Evolutionary conservation across 2,329 filamentous ascomycete species (phyloP).

Genomic region (Trichoderma sp.): DNA sequence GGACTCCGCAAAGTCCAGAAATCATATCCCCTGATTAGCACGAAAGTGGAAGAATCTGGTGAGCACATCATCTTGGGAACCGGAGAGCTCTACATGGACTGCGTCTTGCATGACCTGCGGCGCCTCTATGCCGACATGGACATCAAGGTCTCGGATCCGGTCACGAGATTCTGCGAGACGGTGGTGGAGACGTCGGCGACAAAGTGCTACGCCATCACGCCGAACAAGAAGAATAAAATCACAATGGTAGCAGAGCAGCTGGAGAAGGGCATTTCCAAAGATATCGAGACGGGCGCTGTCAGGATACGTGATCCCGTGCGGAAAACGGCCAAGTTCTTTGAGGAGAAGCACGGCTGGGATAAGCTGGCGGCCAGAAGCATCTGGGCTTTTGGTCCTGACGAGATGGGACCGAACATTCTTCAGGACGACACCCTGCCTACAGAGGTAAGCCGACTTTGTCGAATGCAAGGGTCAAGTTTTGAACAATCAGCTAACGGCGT

Average conservation of each 20-base stretch:
- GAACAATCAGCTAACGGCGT: neutral
- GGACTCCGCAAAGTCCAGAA: conserved; percentile 97
- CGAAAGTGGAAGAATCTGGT: conserved; percentile 96
- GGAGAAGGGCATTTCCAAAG: conserved; percentile 90
- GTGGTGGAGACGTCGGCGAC: conserved; percentile 96
- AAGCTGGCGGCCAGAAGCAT: conserved; percentile 91
- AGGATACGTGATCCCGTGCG: conserved; percentile 90
- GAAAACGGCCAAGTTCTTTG: conserved; percentile 94
- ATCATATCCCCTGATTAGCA: conserved; percentile 91
- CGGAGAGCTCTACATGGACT: conserved; percentile 99
- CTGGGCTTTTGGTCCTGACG: conserved; percentile 97
- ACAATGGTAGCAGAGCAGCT: conserved; percentile 97
- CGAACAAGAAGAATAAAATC: conserved; percentile 99
- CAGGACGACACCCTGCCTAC: conserved; percentile 95
- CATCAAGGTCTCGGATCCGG: conserved; percentile 96
- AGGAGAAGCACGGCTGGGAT: conserved; percentile 97
- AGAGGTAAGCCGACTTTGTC: conserved; percentile 58
- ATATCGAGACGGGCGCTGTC: conserved; percentile 89
- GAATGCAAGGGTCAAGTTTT: too few species aligned
- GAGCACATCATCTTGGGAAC: conserved; percentile 95
- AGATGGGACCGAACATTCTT: conserved; percentile 90
- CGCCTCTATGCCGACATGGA: conserved; percentile 98
- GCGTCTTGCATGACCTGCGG: conserved; percentile 91
- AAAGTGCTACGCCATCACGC: conserved; percentile 96
- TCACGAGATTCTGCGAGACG: conserved; percentile 96